phyloP scores from a whole-genome alignment of 768 basidiomycete species.

The Phaeotremella skinneri region DNA sequence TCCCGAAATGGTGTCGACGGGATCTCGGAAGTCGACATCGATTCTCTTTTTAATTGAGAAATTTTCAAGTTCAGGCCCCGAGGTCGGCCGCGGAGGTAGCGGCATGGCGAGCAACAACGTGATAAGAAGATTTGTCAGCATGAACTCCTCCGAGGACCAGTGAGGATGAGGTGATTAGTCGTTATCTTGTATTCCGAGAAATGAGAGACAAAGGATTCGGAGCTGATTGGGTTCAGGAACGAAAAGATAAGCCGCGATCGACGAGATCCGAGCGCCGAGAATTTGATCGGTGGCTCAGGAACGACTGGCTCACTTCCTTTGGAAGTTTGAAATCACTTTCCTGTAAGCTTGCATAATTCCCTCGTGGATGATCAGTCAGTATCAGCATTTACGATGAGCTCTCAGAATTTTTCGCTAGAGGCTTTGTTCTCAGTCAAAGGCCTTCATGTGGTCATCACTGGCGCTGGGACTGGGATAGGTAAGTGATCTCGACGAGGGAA shows the following conservation, averaged over 20 bases:
- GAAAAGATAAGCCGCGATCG: no score
- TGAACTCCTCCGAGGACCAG: not conserved
- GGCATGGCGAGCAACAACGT: not conserved
- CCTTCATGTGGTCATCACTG: slow-evolving; percentile 24
- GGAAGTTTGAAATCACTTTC: no score
- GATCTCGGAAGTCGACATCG: no score
- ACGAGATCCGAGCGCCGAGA: no score
- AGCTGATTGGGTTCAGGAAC: not conserved
- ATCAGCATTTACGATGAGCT: not conserved
- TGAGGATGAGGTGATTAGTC: not conserved
- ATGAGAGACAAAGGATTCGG: not conserved
- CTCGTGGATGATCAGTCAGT: no score
- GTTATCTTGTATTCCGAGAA: not conserved
- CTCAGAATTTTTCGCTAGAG: slow-evolving; percentile 17
- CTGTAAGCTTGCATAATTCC: no score
- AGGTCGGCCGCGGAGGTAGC: not conserved
- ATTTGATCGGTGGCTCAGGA: no score
- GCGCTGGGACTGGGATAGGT: slow-evolving; percentile 26
- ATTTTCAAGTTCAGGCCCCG: no score
- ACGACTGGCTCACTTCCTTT: no score
- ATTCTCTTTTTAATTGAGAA: no score
- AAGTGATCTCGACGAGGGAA: not conserved
- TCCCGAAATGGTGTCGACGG: no score
- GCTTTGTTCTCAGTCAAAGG: slow-evolving; percentile 23
- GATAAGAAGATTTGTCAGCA: not conserved